These are phyloP conservation scores for Amborella trichopoda DNA, from an alignment of 164 flowering plant genomes.

Conservation along the genomic window DNA sequence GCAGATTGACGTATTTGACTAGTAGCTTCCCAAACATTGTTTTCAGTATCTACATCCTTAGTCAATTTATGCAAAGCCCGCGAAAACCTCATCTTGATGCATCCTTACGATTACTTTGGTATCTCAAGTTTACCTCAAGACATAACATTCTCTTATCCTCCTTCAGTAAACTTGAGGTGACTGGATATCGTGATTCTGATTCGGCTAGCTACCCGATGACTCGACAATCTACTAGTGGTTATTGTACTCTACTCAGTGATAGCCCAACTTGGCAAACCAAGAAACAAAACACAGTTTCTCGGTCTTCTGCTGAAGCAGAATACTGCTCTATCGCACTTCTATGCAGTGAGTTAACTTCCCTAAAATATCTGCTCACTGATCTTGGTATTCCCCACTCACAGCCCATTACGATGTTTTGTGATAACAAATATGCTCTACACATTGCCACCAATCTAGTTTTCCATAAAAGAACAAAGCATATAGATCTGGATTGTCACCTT, in stretches of 20 bases:
- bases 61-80: not conserved
- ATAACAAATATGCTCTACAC: not conserved
- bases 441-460: not conserved
- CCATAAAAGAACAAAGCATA: not conserved
- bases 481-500: not conserved
- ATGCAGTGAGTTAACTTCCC: no score
- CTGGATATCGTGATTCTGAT: conserved; percentile 16
- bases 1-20: not conserved
- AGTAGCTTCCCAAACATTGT: not conserved
- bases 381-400: not conserved
- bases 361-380: not conserved
- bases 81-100: not conserved
- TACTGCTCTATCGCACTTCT: not conserved
- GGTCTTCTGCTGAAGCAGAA: not conserved
- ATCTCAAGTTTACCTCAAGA: not conserved
- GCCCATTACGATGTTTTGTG: not conserved
- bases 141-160: not conserved
- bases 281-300: not conserved
- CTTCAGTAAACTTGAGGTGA: not conserved
- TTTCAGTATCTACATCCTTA: not conserved
- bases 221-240: not conserved
- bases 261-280: not conserved
- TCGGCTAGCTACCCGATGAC: not conserved
- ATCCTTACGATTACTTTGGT: not conserved
- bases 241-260: not conserved